Conservation (phyloP, 164 flowering plant species). For the Piper betle region DNA sequence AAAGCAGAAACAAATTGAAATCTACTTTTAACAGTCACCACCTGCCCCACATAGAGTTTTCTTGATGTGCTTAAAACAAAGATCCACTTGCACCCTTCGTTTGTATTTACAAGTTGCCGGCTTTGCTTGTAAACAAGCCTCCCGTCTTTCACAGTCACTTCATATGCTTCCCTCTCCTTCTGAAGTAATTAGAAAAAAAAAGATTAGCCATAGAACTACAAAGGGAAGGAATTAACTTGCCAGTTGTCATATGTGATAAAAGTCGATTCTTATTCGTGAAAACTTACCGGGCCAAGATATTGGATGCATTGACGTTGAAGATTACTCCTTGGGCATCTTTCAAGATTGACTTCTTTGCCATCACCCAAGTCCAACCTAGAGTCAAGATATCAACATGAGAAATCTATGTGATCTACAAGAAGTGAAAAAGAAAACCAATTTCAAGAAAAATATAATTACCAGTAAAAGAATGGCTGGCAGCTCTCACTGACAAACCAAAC, state of each 20-base stretch:
- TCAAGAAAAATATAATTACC: constrained; percentile 22
- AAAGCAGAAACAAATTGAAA: no score
- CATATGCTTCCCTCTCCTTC: constrained; percentile 61
- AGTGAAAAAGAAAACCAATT: background rate
- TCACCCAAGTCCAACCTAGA: constrained; percentile 69
- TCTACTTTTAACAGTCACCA: background rate
- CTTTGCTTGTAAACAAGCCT: constrained; percentile 47
- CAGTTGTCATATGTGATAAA: no score
- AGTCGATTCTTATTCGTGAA: no score
- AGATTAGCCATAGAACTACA: background rate
- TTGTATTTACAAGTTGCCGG: constrained; percentile 25
- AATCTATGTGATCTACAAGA: background rate
- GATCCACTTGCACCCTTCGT: constrained; percentile 53
- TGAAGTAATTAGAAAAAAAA: constrained; percentile 11
- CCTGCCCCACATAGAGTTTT: constrained; percentile 42
- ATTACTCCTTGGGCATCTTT: constrained; percentile 29
- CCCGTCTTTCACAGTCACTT: constrained; percentile 51
- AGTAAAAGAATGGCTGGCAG: constrained; percentile 64
- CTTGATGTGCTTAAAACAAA: constrained; percentile 70
- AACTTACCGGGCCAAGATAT: constrained; percentile 70
- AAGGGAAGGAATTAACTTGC: no score
- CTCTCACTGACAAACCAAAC: constrained; percentile 46
- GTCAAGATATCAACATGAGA: background rate
- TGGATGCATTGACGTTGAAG: constrained; percentile 60
- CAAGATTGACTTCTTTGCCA: constrained; percentile 52